A percentile compares a stretch with the other conserved stretches of the same genome.
These are phyloP conservation scores for Tulasnella calospora DNA, from an alignment of 768 basidiomycete species.

Conservation along the genomic window DNA sequence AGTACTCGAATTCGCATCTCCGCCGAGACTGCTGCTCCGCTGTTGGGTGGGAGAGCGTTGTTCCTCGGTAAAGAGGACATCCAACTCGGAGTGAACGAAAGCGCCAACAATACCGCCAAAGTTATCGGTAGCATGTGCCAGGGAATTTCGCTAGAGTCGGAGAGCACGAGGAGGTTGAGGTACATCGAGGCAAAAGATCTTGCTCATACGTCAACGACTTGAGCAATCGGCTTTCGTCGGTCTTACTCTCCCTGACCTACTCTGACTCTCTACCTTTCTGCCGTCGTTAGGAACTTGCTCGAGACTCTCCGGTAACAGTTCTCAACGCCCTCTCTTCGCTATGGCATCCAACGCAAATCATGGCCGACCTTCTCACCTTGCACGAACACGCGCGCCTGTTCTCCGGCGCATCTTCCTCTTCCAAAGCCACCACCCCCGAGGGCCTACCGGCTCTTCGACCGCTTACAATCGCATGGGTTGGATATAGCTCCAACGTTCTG, in stretches of 20 bases:
- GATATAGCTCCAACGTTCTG: constrained; percentile 90
- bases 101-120: constrained; percentile 70
- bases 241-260: not conserved
- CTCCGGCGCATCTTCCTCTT: constrained; percentile 27
- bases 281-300: constrained; percentile 67
- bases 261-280: not conserved
- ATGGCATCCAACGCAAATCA: constrained; percentile 94
- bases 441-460: constrained; percentile 57
- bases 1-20: constrained; percentile 87
- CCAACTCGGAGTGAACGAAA: constrained; percentile 94
- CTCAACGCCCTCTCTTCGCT: constrained; percentile 92
- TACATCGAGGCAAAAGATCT: constrained; percentile 39
- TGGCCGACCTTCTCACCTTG: constrained; percentile 88
- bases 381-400: constrained; percentile 68
- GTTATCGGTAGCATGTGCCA: constrained; percentile 94
- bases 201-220: not conserved
- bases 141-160: constrained; percentile 97
- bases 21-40: constrained; percentile 70
- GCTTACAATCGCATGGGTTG: constrained; percentile 87
- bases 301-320: constrained; percentile 87
- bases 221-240: not conserved
- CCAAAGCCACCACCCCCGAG: not conserved
- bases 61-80: constrained; percentile 92
- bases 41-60: constrained; percentile 83
- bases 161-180: constrained; percentile 88